Conservation (phyloP, 108 stramenopile species). For the Skeletonema potamos region DNA sequence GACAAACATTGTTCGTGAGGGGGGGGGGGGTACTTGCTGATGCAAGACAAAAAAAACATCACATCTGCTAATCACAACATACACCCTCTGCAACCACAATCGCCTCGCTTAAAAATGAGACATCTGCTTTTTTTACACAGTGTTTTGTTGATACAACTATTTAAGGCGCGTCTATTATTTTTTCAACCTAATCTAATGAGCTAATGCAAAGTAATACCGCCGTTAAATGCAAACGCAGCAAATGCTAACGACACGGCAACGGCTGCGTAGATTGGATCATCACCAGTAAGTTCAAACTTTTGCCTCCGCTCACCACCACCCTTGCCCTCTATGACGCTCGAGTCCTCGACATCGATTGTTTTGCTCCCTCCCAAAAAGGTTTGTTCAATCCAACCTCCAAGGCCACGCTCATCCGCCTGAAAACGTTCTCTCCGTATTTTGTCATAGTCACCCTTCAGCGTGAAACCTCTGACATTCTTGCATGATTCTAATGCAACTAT, state of each 20-base stretch:
- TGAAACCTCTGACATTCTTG: conserved; percentile 57
- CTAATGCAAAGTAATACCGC: conserved; percentile 50
- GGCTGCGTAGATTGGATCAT: conserved; percentile 82
- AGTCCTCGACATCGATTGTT: conserved; percentile 68
- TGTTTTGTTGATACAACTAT: no score
- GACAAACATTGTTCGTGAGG: not conserved
- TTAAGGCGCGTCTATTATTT: no score
- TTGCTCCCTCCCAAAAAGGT: conserved; percentile 51
- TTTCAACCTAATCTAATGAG: not conserved
- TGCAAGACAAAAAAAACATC: not conserved
- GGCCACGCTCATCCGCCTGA: conserved; percentile 48
- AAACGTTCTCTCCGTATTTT: conserved; percentile 51
- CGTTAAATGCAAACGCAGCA: conserved; percentile 61
- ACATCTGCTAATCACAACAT: not conserved
- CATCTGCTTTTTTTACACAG: no score
- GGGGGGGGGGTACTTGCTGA: not conserved
- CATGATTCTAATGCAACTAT: conserved; percentile 75
- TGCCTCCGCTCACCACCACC: conserved; percentile 63
- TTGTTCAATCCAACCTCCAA: conserved; percentile 47
- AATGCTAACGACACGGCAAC: conserved; percentile 65
- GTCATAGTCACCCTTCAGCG: conserved; percentile 65
- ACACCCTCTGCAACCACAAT: no score
- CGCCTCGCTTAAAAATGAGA: no score
- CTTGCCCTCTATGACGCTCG: conserved; percentile 63
- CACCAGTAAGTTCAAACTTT: conserved; percentile 58